A percentile compares a stretch with the other conserved stretches of the same genome.
phyloP scores from a whole-genome alignment of 2,329 filamentous ascomycete species.

The Fusarium sp. region DNA sequence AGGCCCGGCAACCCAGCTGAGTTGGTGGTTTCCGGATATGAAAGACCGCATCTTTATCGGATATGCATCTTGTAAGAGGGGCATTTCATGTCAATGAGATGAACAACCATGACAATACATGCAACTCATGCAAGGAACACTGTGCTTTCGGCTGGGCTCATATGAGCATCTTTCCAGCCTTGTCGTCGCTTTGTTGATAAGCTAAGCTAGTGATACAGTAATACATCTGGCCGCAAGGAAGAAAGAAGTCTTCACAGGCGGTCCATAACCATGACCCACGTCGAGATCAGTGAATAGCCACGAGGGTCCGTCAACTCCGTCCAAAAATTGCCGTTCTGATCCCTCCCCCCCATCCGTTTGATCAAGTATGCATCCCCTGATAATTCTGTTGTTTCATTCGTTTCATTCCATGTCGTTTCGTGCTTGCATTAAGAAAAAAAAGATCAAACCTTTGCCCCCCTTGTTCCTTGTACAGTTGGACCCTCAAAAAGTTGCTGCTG shows the following conservation, averaged over 20 bases:
- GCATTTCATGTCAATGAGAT: background rate
- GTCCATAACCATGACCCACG: constrained; percentile 34
- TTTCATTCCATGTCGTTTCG: constrained; percentile 46
- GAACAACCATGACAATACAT: background rate
- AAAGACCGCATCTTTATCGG: background rate
- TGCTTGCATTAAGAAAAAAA: constrained; percentile 26
- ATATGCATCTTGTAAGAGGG: background rate
- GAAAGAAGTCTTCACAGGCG: constrained; percentile 21
- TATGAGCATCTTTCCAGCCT: constrained; percentile 19
- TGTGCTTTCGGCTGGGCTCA: constrained; percentile 5
- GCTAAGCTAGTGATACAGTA: constrained; percentile 47
- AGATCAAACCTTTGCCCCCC: constrained; percentile 25
- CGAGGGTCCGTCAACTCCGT: constrained; percentile 42
- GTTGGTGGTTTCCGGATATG: background rate
- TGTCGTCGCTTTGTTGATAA: constrained; percentile 22
- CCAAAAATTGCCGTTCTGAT: constrained; percentile 19
- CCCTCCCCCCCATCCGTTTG: constrained; percentile 9
- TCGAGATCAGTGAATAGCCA: constrained; percentile 45
- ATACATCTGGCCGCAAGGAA: constrained; percentile 43
- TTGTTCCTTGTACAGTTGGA: constrained; percentile 38
- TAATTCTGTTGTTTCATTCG: constrained; percentile 38
- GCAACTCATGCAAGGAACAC: background rate
- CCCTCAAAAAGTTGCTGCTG: constrained; percentile 26
- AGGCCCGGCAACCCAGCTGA: background rate
- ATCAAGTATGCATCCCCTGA: constrained; percentile 8